Evolutionary conservation across 1,139 yeast species (phyloP), one percentile per base, ranked within the genome.

Genomic region (Insectozyma bohioensis): DNA sequence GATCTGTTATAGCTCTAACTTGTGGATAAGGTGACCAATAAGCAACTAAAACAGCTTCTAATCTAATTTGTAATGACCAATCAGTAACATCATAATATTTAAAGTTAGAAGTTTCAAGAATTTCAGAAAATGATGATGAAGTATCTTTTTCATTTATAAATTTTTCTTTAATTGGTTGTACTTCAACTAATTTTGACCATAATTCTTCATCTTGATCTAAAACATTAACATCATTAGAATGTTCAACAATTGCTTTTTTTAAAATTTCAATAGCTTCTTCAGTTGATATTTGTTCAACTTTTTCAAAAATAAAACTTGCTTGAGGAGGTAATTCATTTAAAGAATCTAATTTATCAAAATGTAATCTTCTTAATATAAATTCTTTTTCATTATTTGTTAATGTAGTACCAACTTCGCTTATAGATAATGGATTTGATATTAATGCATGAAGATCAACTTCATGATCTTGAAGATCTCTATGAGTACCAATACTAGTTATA

Each of bases 11-110:
- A 4, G 85, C 65, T 41, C 86, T 64, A 2, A 80, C 83, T 51
- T 80, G 85, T 4, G 82, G 77, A 48, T 80, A 80, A 1, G 84
- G 82, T 1, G 84, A 78, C 52, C 70, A 72, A 48, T 61, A 78
- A 28, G 70, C 61, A 32, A 73, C 56, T 31, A 79, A 51, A 6
- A 67, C 68, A 1, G 80, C 80, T 33, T 65, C 63, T 24, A 69
- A 46, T 35, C 58, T 61, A 3, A 51, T 48, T 38, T 60, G 59
- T 25, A 68, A 51, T 11, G 48, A 50, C 52, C 63, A 59, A 20
- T 58, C 49, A 12, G 34, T 38, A 16, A 42, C 33, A 4, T 32
- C 24, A 28, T 18, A 15, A 22, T 20, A 19, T n/a, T 11, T 19
- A n/a, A 12, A 14, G 15, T n/a, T n/a, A n/a, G 30, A 13, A 13